These are phyloP conservation scores for Mortierella sp. DNA, from an alignment of 371 early-diverging fungal genomes.

Conservation along the genomic window DNA sequence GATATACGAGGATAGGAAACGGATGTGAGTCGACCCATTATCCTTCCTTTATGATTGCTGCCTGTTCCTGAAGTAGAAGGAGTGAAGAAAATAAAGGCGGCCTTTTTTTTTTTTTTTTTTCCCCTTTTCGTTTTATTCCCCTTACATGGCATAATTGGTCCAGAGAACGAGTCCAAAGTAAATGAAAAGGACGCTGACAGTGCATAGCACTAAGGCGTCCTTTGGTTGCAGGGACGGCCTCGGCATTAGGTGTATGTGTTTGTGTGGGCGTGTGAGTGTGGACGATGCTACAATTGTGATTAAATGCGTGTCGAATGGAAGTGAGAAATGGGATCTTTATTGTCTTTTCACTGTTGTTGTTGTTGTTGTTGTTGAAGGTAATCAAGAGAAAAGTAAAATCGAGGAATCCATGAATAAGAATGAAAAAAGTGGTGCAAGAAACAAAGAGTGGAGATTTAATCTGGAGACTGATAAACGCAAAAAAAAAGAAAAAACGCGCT, in stretches of 20 bases:
- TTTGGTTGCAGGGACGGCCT: constrained; percentile 27
- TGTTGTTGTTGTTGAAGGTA: not conserved
- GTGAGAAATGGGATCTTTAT: not conserved
- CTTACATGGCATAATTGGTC: constrained; percentile 48
- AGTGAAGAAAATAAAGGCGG: too few species aligned
- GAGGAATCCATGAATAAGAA: not conserved
- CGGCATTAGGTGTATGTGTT: not conserved
- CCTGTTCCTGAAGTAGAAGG: not conserved
- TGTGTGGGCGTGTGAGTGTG: not conserved
- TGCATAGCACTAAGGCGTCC: constrained; percentile 49
- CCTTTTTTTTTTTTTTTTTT: too few species aligned
- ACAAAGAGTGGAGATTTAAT: not conserved
- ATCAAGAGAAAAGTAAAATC: not conserved
- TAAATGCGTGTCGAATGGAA: not conserved
- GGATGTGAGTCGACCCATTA: not conserved
- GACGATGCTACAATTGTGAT: not conserved
- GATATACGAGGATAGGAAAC: not conserved
- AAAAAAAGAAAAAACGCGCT: too few species aligned
- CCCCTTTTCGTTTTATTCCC: not conserved
- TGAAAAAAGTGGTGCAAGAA: not conserved
- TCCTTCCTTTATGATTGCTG: not conserved
- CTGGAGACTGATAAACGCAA: too few species aligned
- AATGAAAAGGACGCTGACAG: constrained; percentile 38
- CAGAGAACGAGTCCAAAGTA: constrained; percentile 41
- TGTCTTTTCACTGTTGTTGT: not conserved